Evolutionary conservation across 768 basidiomycete genomes (phyloP).

Genomic region (Lepiota brunneoincarnata): DNA sequence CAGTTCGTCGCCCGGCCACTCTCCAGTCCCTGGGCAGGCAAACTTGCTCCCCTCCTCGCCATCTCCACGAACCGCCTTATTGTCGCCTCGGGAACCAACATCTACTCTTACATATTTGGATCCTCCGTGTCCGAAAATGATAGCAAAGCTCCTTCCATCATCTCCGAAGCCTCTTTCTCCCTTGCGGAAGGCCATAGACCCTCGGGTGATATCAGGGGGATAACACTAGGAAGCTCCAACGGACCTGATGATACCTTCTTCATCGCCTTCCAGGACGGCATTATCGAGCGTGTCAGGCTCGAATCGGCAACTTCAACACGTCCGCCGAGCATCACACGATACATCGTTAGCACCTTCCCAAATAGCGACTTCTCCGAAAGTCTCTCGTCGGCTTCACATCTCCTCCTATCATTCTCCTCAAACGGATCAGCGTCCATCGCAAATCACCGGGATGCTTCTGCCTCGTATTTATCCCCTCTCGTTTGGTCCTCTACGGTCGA

Average conservation of each 20-base stretch:
- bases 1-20: conserved; percentile 65
- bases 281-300: conserved; percentile 35
- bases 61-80: conserved; percentile 53
- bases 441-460: conserved; percentile 7
- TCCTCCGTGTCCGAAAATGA: conserved; percentile 17
- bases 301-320: conserved; percentile 4
- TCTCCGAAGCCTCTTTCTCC: conserved; percentile 43
- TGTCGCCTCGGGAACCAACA: conserved; percentile 54
- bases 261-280: conserved; percentile 61
- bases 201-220: conserved; percentile 51
- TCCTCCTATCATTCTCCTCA: conserved; percentile 57
- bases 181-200: conserved; percentile 31
- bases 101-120: conserved; percentile 59
- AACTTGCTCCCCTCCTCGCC: conserved; percentile 54
- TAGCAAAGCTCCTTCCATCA: conserved; percentile 38
- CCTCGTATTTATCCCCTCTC: neutral
- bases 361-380: conserved; percentile 52
- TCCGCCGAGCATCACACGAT: neutral
- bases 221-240: conserved; percentile 46
- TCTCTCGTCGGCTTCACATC: conserved; percentile 42
- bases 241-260: conserved; percentile 43
- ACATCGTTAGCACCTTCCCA: conserved; percentile 23
- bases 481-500: conserved; percentile 29
- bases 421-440: conserved; percentile 39
- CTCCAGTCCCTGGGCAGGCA: conserved; percentile 54